Evolutionary conservation across 1,284 basidiomycete genomes (phyloP), one percentile per base, ranked within the genome.

Genomic region (Gymnopus androsaceus): DNA sequence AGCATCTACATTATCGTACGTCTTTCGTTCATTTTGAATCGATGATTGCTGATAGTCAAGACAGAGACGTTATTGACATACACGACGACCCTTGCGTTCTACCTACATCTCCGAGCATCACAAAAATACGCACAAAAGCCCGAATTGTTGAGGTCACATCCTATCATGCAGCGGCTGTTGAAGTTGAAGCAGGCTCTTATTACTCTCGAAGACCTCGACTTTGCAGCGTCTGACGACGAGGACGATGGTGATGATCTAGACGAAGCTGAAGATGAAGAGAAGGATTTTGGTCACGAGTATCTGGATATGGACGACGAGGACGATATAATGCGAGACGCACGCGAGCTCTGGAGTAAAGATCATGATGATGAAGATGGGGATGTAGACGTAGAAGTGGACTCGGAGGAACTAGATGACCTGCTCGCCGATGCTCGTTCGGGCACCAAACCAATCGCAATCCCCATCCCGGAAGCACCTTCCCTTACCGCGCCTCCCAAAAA

Each of bases 61-160:
- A 51, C 68, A 94, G 93, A 98, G 77, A 84, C 93, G 1, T 78
- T 97, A 2, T 74, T 96, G 42, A 92, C 95, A 8, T 99, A 99
- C 69, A 82, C 91, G 8, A 92, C 94, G 1, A 90, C 88, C 1
- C 86, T 98, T 44, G 90, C 95, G 0, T 98, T 95, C 76, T 98
- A 97, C 75, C 79, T 99, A 50, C 87, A 95, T 69, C 80, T 99
- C 25, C 85, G 92, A 14, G 78, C 90, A 19, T 82, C 81, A 51
- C 75, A 82, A 40, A 81, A 87, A 72, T 83, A 90, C 69, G 71
- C 79, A 38, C 69, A 78, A 61, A 75, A 81, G 15, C 89, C 90
- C 1, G 79, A 88, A 28, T 73, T 81, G 33, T 81, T 95, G 36
- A 78, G 84, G 60, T 73, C 79, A 0, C 90, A 94, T 67, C 92